Evolutionary conservation across 1,284 basidiomycete species (phyloP).

Genomic region (Moesziomyces globuligerus): DNA sequence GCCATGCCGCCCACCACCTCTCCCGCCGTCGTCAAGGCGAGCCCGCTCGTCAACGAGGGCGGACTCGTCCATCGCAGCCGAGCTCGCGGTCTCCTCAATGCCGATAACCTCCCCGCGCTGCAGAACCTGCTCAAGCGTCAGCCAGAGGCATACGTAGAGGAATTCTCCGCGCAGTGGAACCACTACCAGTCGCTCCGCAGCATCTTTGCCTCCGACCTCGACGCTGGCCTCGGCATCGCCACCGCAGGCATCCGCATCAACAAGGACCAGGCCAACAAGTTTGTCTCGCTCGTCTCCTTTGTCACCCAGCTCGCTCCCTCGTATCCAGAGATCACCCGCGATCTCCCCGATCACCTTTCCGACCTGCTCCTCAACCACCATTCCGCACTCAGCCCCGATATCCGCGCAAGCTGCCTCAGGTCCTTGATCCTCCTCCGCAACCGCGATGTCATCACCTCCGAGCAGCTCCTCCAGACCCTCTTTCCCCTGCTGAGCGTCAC

Average conservation of each 20-base stretch:
- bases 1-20: constrained; percentile 36
- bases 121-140: constrained; percentile 96
- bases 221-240: constrained; percentile 7
- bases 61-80: constrained; percentile 60
- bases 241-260: constrained; percentile 37
- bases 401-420: constrained; percentile 55
- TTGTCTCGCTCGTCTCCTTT: constrained; percentile 59
- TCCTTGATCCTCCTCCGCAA: constrained; percentile 81
- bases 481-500: constrained; percentile 88
- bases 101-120: constrained; percentile 74
- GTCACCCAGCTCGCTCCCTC: constrained; percentile 73
- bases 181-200: constrained; percentile 89
- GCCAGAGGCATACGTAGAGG: constrained; percentile 88
- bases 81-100: constrained; percentile 64
- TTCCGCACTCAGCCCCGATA: constrained; percentile 56
- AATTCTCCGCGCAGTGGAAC: constrained; percentile 98
- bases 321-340: constrained; percentile 55
- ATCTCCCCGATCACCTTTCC: constrained; percentile 54
- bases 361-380: constrained; percentile 64
- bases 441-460: constrained; percentile 88
- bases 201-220: constrained; percentile 73
- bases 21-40: constrained; percentile 40
- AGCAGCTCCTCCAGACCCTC: constrained; percentile 89
- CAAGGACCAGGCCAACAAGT: constrained; percentile 60
- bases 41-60: constrained; percentile 56